Conservation (phyloP, 192 early-diverging fungal species). For the Cladochytrium replicatum region DNA sequence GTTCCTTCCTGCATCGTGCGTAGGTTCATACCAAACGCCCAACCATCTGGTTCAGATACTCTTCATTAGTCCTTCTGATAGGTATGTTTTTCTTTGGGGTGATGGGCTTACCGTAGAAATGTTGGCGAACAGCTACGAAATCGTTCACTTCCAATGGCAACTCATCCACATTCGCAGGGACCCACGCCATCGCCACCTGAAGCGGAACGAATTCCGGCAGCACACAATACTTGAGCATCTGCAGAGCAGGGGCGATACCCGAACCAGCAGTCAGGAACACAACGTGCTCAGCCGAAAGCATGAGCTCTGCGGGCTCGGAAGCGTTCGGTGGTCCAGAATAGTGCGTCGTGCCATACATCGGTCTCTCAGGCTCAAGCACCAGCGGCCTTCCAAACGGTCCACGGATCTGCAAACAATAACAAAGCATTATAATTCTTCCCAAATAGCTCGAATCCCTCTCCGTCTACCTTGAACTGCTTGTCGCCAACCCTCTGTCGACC, state of each 20-base stretch:
- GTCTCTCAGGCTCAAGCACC: no score
- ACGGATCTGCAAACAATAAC: no score
- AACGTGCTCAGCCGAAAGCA: no score
- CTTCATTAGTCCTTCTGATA: not conserved
- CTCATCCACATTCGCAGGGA: conserved; percentile 22
- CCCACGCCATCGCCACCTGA: no score
- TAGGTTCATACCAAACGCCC: conserved; percentile 41
- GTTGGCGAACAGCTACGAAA: conserved; percentile 14
- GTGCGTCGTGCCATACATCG: no score
- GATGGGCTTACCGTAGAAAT: conserved; percentile 22
- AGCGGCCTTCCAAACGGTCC: conserved; percentile 31
- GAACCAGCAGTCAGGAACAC: conserved; percentile 30
- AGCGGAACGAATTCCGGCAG: conserved; percentile 24
- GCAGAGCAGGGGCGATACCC: conserved; percentile 25
- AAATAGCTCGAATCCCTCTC: no score
- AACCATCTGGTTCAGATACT: conserved; percentile 22
- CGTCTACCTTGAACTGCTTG: conserved; percentile 29
- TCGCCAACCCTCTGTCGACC: conserved; percentile 27
- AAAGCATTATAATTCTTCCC: no score
- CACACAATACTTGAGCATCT: conserved; percentile 19
- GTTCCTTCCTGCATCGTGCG: conserved; percentile 36
- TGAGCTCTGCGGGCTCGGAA: no score
- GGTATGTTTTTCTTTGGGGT: no score
- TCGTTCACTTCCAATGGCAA: conserved; percentile 15
- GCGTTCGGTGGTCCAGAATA: no score